Percentiles rank a stretch among this genome's conserved stretches.
These are phyloP conservation scores for Lyophyllum shimeji DNA, from an alignment of 768 basidiomycete species.

Conservation along the genomic window DNA sequence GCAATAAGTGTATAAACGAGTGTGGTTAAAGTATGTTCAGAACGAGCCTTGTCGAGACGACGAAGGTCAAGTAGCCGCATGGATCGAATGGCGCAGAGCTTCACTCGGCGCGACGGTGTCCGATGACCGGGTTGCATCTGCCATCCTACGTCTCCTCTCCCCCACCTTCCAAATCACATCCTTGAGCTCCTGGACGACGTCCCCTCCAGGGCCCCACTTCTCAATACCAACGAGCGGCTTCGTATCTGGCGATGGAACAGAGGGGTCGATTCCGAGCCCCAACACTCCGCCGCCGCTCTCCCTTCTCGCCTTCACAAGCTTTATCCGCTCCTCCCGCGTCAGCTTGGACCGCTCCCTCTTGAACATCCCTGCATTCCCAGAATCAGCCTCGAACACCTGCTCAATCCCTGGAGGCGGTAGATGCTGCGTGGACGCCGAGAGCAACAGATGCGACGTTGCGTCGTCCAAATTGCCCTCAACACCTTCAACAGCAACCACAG, in stretches of 20 bases:
- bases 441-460: constrained; percentile 53
- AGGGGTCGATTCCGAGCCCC: constrained; percentile 18
- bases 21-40: constrained; percentile 5
- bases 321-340: constrained; percentile 75
- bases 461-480: constrained; percentile 45
- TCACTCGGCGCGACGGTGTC: constrained; percentile 3
- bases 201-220: constrained; percentile 71
- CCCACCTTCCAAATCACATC: constrained; percentile 88
- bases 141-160: constrained; percentile 61
- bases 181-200: constrained; percentile 82
- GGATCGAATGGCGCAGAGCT: not conserved
- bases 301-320: constrained; percentile 51
- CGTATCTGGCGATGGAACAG: constrained; percentile 14
- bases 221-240: constrained; percentile 29
- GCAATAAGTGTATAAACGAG: constrained; percentile 12
- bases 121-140: constrained; percentile 10
- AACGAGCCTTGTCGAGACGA: not conserved
- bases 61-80: not conserved
- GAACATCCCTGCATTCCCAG: constrained; percentile 39
- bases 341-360: constrained; percentile 63
- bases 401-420: constrained; percentile 70
- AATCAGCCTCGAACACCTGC: constrained; percentile 81
- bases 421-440: constrained; percentile 48
- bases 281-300: constrained; percentile 37
- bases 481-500: constrained; percentile 26